Conservation (phyloP, 1,139 yeast genomes). For the Kodamaea arcana region DNA sequence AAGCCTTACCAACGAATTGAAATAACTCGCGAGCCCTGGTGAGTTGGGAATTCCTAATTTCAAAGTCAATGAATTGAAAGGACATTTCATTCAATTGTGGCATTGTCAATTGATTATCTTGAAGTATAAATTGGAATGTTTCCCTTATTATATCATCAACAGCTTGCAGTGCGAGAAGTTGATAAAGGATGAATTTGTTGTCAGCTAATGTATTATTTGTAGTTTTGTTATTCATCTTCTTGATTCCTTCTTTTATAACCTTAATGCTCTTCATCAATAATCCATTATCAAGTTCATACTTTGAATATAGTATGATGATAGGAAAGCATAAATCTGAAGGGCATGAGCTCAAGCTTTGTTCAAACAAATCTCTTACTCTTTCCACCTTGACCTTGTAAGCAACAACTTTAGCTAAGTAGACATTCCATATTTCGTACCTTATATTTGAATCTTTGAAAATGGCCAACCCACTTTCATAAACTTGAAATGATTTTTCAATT, state of each 20-base stretch:
- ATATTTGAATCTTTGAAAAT: slow-evolving; percentile 59
- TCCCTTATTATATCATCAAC: slow-evolving; percentile 13
- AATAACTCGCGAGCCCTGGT: slow-evolving; percentile 61
- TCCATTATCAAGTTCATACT: slow-evolving; percentile 48
- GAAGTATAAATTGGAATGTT: slow-evolving; percentile 16
- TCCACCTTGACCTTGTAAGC: slow-evolving; percentile 38
- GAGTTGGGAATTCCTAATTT: slow-evolving; percentile 43
- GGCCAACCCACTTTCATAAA: slow-evolving; percentile 65
- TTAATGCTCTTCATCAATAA: slow-evolving; percentile 25
- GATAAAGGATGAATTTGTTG: slow-evolving; percentile 23
- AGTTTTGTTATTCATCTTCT: slow-evolving; percentile 7
- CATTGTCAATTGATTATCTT: slow-evolving; percentile 21
- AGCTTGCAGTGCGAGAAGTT: slow-evolving; percentile 9
- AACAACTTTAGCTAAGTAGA: slow-evolving; percentile 53
- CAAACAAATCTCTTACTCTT: slow-evolving; percentile 70
- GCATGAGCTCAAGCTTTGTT: slow-evolving; percentile 45
- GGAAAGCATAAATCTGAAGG: slow-evolving; percentile 38
- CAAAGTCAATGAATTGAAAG: slow-evolving; percentile 44
- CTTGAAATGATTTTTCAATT: slow-evolving; percentile 51
- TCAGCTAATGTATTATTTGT: slow-evolving; percentile 13
- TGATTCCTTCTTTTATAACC: slow-evolving; percentile 20
- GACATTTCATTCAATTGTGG: slow-evolving; percentile 29
- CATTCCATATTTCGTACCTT: slow-evolving; percentile 65
- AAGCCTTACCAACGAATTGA: slow-evolving; percentile 29
- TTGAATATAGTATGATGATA: slow-evolving; percentile 53